A percentile compares a stretch with the other conserved stretches of the same genome.
Conservation (phyloP, 2,329 filamentous ascomycete species). For the Colletotrichum sp. region DNA sequence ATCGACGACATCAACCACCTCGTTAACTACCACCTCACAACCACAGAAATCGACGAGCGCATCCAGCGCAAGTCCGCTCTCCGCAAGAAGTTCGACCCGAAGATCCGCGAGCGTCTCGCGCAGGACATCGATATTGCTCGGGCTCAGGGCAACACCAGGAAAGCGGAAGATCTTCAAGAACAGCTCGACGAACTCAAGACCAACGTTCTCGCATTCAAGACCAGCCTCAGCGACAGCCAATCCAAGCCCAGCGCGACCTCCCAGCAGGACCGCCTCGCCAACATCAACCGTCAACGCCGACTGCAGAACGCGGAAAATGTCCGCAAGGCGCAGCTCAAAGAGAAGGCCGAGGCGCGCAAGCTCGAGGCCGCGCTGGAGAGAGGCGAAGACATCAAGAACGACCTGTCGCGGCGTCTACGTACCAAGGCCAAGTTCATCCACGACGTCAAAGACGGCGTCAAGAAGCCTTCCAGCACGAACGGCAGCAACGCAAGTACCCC, state of each 20-base stretch:
- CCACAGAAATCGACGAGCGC: conserved; percentile 81
- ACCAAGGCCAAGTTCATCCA: conserved; percentile 73
- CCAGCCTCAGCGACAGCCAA: conserved; percentile 61
- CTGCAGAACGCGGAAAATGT: conserved; percentile 86
- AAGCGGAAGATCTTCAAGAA: conserved; percentile 58
- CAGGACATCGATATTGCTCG: conserved; percentile 71
- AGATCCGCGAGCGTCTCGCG: conserved; percentile 71
- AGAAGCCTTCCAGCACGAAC: conserved; percentile 36
- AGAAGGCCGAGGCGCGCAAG: conserved; percentile 69
- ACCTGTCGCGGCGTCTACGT: conserved; percentile 66
- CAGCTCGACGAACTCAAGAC: conserved; percentile 68
- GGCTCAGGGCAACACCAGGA: conserved; percentile 65
- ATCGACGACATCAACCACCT: conserved; percentile 81
- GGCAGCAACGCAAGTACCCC: conserved; percentile 57
- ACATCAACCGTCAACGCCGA: conserved; percentile 85
- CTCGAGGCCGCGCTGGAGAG: conserved; percentile 66
- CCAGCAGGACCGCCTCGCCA: conserved; percentile 83
- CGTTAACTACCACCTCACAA: conserved; percentile 81
- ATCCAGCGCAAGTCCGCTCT: conserved; percentile 73
- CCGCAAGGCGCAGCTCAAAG: conserved; percentile 87
- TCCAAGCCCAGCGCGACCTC: conserved; percentile 57
- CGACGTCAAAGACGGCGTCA: conserved; percentile 54
- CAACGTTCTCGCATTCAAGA: conserved; percentile 77
- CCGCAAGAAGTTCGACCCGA: conserved; percentile 68
- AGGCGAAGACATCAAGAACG: conserved; percentile 65